Evolutionary conservation across 2,329 filamentous ascomycete species (phyloP).

Genomic region (Aspergillus aculeatinus): DNA sequence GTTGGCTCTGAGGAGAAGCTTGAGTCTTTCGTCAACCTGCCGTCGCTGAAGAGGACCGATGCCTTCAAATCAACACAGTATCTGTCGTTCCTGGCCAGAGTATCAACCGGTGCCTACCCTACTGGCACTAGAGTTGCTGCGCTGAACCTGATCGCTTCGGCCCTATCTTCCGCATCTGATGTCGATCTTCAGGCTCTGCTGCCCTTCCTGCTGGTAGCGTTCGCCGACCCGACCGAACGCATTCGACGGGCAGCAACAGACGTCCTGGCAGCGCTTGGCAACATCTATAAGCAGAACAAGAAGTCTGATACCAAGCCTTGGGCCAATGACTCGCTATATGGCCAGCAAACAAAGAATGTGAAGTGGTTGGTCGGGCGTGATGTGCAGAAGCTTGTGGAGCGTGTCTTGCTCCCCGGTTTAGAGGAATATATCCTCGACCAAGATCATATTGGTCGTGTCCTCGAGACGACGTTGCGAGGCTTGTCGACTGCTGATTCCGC

Average conservation of each 20-base stretch:
- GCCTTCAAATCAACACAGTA: constrained; percentile 65
- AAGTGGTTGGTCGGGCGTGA: constrained; percentile 61
- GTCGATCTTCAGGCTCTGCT: constrained; percentile 74
- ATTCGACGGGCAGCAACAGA: constrained; percentile 74
- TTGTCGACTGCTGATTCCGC: constrained; percentile 34
- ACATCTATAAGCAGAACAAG: constrained; percentile 50
- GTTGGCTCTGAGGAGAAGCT: constrained; percentile 31
- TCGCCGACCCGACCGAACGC: constrained; percentile 72
- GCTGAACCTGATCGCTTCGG: constrained; percentile 62
- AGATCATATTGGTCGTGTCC: constrained; percentile 64
- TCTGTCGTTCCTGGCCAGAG: constrained; percentile 71
- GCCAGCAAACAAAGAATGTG: constrained; percentile 49
- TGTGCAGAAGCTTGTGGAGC: constrained; percentile 60
- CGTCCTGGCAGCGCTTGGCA: constrained; percentile 59
- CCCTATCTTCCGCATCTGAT: constrained; percentile 51
- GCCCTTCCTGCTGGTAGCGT: constrained; percentile 75
- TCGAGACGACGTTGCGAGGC: constrained; percentile 63
- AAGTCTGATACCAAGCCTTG: constrained; percentile 51
- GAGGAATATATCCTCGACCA: constrained; percentile 85
- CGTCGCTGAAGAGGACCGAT: constrained; percentile 34
- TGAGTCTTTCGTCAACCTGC: constrained; percentile 38
- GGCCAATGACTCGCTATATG: constrained; percentile 67
- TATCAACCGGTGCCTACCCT: constrained; percentile 72
- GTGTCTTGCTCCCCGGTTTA: constrained; percentile 69
- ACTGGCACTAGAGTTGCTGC: constrained; percentile 68